These are phyloP conservation scores for Gnomoniopsis sp. DNA, from an alignment of 2,329 filamentous ascomycete species.

Conservation along the genomic window DNA sequence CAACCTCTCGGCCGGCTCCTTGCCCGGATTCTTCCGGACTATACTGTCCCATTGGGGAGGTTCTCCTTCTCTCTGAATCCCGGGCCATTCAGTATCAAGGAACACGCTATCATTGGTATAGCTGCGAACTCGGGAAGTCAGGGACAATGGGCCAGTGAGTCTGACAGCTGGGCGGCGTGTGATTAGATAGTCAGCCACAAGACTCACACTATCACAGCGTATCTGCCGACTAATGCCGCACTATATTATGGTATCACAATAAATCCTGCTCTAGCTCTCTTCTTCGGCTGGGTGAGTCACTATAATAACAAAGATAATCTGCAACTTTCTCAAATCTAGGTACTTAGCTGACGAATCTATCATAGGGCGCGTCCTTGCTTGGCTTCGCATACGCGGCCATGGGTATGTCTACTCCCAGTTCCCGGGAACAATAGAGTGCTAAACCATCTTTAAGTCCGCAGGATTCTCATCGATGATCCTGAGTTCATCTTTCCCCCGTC, in stretches of 20 bases:
- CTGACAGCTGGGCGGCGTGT: background rate
- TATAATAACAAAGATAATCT: background rate
- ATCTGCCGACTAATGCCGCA: slow-evolving; percentile 18
- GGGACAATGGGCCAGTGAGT: slow-evolving; percentile 19
- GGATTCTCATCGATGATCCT: slow-evolving; percentile 21
- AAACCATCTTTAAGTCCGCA: slow-evolving; percentile 13
- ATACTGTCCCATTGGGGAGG: slow-evolving; percentile 12
- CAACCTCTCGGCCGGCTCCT: slow-evolving; percentile 19
- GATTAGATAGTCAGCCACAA: background rate
- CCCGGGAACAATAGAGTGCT: background rate
- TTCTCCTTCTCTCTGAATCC: slow-evolving; percentile 21
- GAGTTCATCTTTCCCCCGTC: slow-evolving; percentile 22
- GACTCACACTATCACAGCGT: slow-evolving; percentile 2
- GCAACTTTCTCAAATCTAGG: background rate
- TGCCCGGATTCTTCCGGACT: slow-evolving; percentile 19
- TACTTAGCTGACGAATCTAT: background rate
- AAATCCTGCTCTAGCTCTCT: slow-evolving; percentile 20
- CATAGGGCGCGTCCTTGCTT: slow-evolving; percentile 18
- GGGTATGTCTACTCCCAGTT: slow-evolving; percentile 1
- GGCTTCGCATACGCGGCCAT: slow-evolving; percentile 21
- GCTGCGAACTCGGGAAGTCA: slow-evolving; percentile 21
- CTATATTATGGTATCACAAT: slow-evolving; percentile 20
- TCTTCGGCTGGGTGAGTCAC: slow-evolving; percentile 17
- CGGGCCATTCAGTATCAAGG: slow-evolving; percentile 20
- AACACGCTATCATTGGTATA: slow-evolving; percentile 23